Percentiles rank a stretch among this genome's conserved stretches.
Conservation (phyloP, 228 moss, liverwort and hornwort genomes). For the Sphagnum magellanicum region DNA sequence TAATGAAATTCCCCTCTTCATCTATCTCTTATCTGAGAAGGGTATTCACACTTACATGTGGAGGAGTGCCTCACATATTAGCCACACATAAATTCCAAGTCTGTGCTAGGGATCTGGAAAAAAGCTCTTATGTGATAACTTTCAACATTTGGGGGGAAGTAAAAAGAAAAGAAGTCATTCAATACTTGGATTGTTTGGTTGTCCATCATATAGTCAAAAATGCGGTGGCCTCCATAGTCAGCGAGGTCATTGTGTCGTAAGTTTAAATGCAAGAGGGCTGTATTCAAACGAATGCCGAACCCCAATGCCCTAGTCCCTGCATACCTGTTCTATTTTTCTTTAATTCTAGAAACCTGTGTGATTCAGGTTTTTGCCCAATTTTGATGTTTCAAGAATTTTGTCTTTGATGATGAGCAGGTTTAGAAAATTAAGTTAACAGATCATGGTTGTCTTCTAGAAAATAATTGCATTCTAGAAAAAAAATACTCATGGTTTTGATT, state of each 20-base stretch:
- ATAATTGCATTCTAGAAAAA: too few relatives aligned
- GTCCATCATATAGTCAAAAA: conserved; percentile 82
- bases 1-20: too few relatives aligned
- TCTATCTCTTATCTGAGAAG: not conserved
- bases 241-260: conserved; percentile 58
- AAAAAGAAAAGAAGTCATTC: not conserved
- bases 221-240: conserved; percentile 72
- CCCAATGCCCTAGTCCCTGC: conserved; percentile 62
- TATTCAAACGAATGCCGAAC: conserved; percentile 51
- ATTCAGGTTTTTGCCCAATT: not conserved
- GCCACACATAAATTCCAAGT: too few relatives aligned
- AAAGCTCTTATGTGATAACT: too few relatives aligned
- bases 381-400: not conserved
- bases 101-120: too few relatives aligned
- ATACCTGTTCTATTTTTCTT: not conserved
- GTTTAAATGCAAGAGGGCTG: conserved; percentile 62
- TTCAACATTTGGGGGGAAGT: too few relatives aligned
- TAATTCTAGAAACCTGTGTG: not conserved
- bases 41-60: not conserved
- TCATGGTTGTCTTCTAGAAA: not conserved
- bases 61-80: not conserved
- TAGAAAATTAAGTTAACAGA: not conserved
- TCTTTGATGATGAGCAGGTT: not conserved
- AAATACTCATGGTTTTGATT: not conserved
- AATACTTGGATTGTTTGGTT: conserved; percentile 65